Evolutionary conservation across 495 filamentous ascomycete genomes (phyloP), one percentile per base, ranked within the genome.

Genomic region (Tuber borchii): DNA sequence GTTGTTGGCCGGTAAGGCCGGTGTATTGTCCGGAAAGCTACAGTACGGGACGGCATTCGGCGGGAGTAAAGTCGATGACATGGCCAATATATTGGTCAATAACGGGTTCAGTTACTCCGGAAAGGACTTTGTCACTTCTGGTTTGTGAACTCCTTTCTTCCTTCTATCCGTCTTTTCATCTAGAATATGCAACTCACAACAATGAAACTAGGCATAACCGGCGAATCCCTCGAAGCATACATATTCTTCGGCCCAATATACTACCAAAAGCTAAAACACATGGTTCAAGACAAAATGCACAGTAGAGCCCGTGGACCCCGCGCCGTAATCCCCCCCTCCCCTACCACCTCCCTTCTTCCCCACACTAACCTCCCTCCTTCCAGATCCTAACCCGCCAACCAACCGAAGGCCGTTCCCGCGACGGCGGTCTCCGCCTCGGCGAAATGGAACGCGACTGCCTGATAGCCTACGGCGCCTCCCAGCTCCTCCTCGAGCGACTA

Each of bases 251-350:
- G 95, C 0, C 95, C 95, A 6, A 98, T 97, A 85, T 99, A 97
- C 87, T 99, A 99, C 87, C 95, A 99, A 87, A 97, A 97, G 80
- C 90, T 99, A 68, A 99, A 98, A 89, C 95, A 99, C 89, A 99
- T 99, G 95, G 95, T 99, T 44, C 93, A 97, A 83, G 95, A 99
- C 81, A 99, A 99, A 87, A 97, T 99, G 95, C 95, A 99, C 85
- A 93, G 93, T 14, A 93, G 95, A 73, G 89, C 94, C 16, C 91
- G 92, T 69, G 95, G 95, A 5, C 95, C 96, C 2, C 90, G 91
- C 31, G 94, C 94, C 16, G 82, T 83, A 74, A 74, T 73, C 61
- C 40, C 17, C 19, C 31, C 20, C 17, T 69, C 45, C 17, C 19
- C 31, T 26, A 12, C 42, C 42, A 0, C 51, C 10, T 22, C n/a